Evolutionary conservation across 768 basidiomycete genomes (phyloP).

Genomic region (Mycena chlorophos): DNA sequence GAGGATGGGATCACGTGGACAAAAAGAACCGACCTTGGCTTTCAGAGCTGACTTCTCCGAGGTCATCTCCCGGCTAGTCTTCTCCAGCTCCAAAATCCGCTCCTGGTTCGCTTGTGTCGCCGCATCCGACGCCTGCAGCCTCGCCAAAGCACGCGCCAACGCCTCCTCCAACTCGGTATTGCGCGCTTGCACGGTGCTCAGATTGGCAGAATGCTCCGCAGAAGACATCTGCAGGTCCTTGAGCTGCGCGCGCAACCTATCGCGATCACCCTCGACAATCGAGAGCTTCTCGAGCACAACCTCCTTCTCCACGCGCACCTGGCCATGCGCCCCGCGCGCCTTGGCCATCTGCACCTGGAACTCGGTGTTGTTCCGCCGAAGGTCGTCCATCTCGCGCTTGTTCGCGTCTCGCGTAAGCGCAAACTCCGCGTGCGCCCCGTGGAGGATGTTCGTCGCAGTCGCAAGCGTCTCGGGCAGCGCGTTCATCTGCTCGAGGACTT

Average conservation of each 20-base stretch:
- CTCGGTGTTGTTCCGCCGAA: slow-evolving; percentile 66
- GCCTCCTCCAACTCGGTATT: slow-evolving; percentile 71
- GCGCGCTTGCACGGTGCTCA: slow-evolving; percentile 46
- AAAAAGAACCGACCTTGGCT: slow-evolving; percentile 51
- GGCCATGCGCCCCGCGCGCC: slow-evolving; percentile 75
- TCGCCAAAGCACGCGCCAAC: slow-evolving; percentile 67
- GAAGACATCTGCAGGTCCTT: slow-evolving; percentile 52
- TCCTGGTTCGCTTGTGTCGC: slow-evolving; percentile 59
- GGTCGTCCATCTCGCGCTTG: slow-evolving; percentile 68
- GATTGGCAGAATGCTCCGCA: slow-evolving; percentile 46
- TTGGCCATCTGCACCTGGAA: slow-evolving; percentile 73
- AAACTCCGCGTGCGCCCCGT: slow-evolving; percentile 64
- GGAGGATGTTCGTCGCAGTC: slow-evolving; percentile 52
- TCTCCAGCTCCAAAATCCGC: slow-evolving; percentile 64
- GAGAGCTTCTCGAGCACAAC: slow-evolving; percentile 61
- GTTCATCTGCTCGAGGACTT: slow-evolving; percentile 53
- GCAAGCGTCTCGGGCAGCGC: slow-evolving; percentile 61
- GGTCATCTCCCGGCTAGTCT: slow-evolving; percentile 51
- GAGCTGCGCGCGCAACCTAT: slow-evolving; percentile 54
- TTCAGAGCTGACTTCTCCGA: slow-evolving; percentile 58
- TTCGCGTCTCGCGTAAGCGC: slow-evolving; percentile 54
- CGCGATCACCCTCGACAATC: slow-evolving; percentile 64
- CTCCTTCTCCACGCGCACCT: slow-evolving; percentile 83
- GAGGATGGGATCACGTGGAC: neutral
- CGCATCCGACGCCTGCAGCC: slow-evolving; percentile 74